Percentiles rank a stretch among this genome's conserved stretches.
These are phyloP conservation scores for Phytophthora sp. DNA, from an alignment of 352 stramenopile species.

Conservation along the genomic window DNA sequence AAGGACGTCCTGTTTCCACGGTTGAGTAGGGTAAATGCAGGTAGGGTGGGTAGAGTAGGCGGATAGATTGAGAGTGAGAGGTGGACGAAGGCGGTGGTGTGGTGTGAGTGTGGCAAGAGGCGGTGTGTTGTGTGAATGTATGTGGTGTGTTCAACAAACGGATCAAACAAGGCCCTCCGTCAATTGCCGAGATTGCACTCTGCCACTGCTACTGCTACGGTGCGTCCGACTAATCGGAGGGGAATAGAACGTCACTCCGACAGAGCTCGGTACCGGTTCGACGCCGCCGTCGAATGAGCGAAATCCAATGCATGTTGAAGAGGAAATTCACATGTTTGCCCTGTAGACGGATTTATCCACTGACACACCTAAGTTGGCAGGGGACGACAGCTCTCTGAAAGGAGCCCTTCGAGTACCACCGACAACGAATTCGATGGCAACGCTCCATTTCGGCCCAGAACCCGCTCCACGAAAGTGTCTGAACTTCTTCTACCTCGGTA, in stretches of 20 bases:
- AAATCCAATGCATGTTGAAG: not conserved
- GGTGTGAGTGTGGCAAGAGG: too few species aligned
- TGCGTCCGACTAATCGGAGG: too few species aligned
- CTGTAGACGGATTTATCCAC: not conserved
- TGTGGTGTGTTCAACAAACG: too few species aligned
- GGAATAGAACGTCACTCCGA: not conserved
- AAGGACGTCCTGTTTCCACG: not conserved
- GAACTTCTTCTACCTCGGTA: not conserved
- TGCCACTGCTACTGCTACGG: not conserved
- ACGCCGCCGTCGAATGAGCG: not conserved
- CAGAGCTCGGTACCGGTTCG: not conserved
- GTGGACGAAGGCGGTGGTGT: too few species aligned
- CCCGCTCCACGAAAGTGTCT: not conserved
- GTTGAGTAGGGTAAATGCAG: too few species aligned
- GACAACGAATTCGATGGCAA: not conserved
- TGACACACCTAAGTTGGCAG: not conserved
- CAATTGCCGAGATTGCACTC: not conserved
- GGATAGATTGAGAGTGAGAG: too few species aligned
- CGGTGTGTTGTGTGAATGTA: too few species aligned
- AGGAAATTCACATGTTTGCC: not conserved
- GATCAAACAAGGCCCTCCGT: not conserved
- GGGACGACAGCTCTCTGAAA: not conserved
- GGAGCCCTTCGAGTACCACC: not conserved
- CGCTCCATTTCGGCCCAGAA: not conserved
- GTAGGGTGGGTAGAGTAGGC: too few species aligned